phyloP scores from a whole-genome alignment of 768 basidiomycete species.

The Suillus subaureus region DNA sequence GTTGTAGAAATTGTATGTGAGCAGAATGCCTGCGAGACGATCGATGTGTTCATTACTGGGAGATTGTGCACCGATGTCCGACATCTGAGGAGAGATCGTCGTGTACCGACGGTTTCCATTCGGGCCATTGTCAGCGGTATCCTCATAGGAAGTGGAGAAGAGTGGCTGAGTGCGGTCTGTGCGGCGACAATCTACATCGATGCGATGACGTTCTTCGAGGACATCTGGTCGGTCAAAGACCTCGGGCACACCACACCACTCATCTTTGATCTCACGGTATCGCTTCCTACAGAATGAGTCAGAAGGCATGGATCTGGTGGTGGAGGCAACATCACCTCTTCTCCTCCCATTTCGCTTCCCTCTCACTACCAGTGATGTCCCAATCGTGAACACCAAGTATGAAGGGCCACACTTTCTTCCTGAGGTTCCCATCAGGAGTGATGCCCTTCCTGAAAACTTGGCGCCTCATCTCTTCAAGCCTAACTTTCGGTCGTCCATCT shows the following conservation, averaged over 20 bases:
- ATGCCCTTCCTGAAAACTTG: constrained; percentile 83
- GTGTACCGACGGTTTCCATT: constrained; percentile 53
- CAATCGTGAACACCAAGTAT: constrained; percentile 84
- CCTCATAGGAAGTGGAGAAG: constrained; percentile 57
- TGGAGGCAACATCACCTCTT: constrained; percentile 52
- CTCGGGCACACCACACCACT: constrained; percentile 85
- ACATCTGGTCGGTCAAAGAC: constrained; percentile 81
- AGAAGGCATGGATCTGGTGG: background rate
- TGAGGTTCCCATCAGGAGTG: constrained; percentile 48
- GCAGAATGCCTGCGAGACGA: constrained; percentile 78
- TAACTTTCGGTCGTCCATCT: constrained; percentile 67
- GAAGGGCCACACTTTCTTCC: constrained; percentile 89
- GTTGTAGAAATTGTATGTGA: constrained; percentile 92
- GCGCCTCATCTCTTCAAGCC: constrained; percentile 67
- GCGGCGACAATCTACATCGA: constrained; percentile 95
- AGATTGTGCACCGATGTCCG: constrained; percentile 83
- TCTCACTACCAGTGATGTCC: constrained; percentile 65
- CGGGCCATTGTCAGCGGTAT: constrained; percentile 48
- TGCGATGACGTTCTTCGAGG: constrained; percentile 89
- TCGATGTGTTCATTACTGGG: constrained; percentile 92
- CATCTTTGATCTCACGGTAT: constrained; percentile 71
- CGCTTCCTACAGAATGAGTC: constrained; percentile 46
- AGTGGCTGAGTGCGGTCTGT: constrained; percentile 94
- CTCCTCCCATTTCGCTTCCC: constrained; percentile 59
- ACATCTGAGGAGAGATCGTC: constrained; percentile 72